phyloP scores from a whole-genome alignment of 768 basidiomycete genomes.

The Boletus subcaerulescens region DNA sequence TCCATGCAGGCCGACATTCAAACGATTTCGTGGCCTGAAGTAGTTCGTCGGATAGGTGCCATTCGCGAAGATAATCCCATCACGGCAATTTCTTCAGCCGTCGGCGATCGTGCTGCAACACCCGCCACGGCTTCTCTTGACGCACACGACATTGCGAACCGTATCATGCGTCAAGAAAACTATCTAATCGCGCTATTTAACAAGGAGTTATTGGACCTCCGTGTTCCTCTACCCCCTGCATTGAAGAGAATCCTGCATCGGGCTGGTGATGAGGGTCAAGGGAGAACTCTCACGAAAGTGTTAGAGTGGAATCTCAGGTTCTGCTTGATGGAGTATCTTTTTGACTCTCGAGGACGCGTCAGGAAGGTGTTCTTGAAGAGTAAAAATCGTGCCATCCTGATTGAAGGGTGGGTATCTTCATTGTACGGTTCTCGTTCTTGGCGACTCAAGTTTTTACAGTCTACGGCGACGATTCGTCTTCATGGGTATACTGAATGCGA shows the following conservation, averaged over 20 bases:
- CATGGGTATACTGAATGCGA: slow-evolving; percentile 94
- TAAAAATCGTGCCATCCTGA: slow-evolving; percentile 70
- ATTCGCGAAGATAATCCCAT: slow-evolving; percentile 93
- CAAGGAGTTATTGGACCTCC: slow-evolving; percentile 89
- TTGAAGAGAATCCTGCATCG: slow-evolving; percentile 49
- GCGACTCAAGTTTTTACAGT: slow-evolving; percentile 39
- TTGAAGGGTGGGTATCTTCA: slow-evolving; percentile 67
- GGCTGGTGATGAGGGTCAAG: slow-evolving; percentile 56
- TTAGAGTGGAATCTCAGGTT: slow-evolving; percentile 97
- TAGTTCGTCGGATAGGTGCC: slow-evolving; percentile 84
- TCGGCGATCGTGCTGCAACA: slow-evolving; percentile 49
- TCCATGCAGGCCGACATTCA: slow-evolving; percentile 88
- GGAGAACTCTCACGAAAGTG: slow-evolving; percentile 80
- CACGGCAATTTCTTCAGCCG: slow-evolving; percentile 74
- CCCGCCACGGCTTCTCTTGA: slow-evolving; percentile 85
- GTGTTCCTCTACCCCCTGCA: slow-evolving; percentile 69
- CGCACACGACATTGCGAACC: slow-evolving; percentile 96
- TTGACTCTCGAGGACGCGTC: slow-evolving; percentile 86
- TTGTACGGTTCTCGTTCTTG: neutral
- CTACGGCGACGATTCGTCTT: slow-evolving; percentile 86
- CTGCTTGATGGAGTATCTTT: slow-evolving; percentile 93
- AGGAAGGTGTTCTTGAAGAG: slow-evolving; percentile 88
- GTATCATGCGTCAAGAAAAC: slow-evolving; percentile 97
- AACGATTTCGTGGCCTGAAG: slow-evolving; percentile 94
- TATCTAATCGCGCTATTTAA: slow-evolving; percentile 98